A percentile compares a stretch with the other conserved stretches of the same genome.
Evolutionary conservation across 495 filamentous ascomycete genomes (phyloP).

Genomic region (Penicillium riverlandense): DNA sequence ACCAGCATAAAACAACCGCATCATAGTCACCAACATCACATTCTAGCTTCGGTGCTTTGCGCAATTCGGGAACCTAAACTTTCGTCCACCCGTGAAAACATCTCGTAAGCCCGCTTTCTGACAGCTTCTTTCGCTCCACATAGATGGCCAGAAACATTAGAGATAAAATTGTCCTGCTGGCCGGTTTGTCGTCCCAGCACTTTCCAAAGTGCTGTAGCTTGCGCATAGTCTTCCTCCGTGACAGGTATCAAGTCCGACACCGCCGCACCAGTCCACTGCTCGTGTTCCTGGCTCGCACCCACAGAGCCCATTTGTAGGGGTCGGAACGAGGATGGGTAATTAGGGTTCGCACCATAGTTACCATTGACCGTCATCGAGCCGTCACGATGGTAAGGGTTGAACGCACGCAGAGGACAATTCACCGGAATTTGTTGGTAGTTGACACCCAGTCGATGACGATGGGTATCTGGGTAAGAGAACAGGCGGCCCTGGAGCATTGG

Average conservation of each 20-base stretch:
- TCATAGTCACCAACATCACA: too few relatives aligned
- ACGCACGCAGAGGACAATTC: constrained; percentile 60
- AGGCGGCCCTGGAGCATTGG: constrained; percentile 73
- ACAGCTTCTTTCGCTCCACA: constrained; percentile 41
- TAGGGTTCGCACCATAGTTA: constrained; percentile 65
- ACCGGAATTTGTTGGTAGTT: constrained; percentile 84
- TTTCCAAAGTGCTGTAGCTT: constrained; percentile 57
- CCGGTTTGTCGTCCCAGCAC: constrained; percentile 55
- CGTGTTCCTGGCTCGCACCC: constrained; percentile 53
- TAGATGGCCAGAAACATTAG: constrained; percentile 51
- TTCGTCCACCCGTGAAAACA: constrained; percentile 37
- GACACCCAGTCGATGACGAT: constrained; percentile 69
- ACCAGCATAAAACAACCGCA: too few relatives aligned
- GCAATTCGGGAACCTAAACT: constrained; percentile 36
- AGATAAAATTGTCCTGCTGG: constrained; percentile 63
- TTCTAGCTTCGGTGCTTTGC: constrained; percentile 33
- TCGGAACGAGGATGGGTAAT: constrained; percentile 61
- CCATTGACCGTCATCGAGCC: constrained; percentile 61
- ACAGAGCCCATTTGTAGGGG: constrained; percentile 48
- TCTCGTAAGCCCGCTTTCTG: constrained; percentile 49
- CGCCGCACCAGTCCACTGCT: constrained; percentile 52
- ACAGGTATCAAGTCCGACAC: constrained; percentile 39
- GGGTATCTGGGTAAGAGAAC: constrained; percentile 79
- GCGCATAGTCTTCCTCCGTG: constrained; percentile 55
- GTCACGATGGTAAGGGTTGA: constrained; percentile 73